Base-by-base conservation (phyloP, 495 filamentous ascomycete genomes). In the Penicillium bovifimosum region DNA sequence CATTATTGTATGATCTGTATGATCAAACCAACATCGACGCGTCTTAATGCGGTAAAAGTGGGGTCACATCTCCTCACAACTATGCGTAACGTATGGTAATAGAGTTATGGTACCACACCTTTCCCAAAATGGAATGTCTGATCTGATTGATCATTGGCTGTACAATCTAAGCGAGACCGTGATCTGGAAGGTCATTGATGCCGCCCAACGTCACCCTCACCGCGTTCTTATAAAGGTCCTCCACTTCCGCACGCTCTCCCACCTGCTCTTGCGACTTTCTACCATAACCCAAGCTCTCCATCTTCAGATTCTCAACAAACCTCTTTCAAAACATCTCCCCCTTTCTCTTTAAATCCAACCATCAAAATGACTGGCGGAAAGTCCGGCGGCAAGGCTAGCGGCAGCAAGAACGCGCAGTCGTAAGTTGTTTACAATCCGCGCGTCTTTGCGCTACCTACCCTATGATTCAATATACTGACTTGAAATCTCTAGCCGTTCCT, bases 331-430 rank as follows among this genome's bases (percentile, higher is more conserved):
- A 24, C 20, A 24, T 24, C 55, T 52, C 52, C 60, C 41, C 32
- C 47, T 47, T 55, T 56, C 47, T 58, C 11, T 36, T 16, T 3
- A 61, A 72, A 64, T 58, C 65, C 68, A 64, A 69, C 64, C 64
- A 70, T 83, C 86, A 96, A 90, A 86, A 96, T 96, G 91, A 95
- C 91, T 88, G 86, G 85, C 79, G 90, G 91, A 79, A 96, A 96
- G 80, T 96, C 91, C 70, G 91, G 91, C 76, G 91, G 91, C 84
- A 96, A 96, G 85, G 90, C 91, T 79, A 89, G 86, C 77, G 88
- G 89, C 76, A 84, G 83, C 83, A 96, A 96, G 88, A 93, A 86
- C 80, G 83, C 90, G 57, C 91, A 96, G 83, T 95, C 91, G 91
- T 96, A 77, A 65, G 58, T 69, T 52, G 45, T 53, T 43, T 56